Base-by-base conservation (phyloP, 352 stramenopile species). In the Blastocystis sp. region DNA sequence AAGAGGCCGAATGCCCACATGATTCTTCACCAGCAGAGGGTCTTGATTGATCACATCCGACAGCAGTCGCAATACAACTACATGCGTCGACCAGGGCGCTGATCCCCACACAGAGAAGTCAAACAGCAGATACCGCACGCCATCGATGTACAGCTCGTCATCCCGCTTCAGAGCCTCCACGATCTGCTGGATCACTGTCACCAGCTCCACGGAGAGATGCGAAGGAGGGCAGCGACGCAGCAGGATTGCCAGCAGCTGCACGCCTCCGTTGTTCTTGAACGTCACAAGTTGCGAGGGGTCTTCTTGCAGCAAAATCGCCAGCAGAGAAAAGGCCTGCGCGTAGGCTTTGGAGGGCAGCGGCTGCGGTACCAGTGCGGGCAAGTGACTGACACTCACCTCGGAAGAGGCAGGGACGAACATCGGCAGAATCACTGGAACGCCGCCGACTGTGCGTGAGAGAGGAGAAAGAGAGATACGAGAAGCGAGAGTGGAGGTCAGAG, bases 31-130 rank as follows among this genome's bases (percentile, higher is more conserved):
- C 3, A 88, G 55, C 3, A 29, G 20, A 3, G 77, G 77, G 0
- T 79, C 47, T 13, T 23, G 55, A 9, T 50, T 26, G 15, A 79
- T 45, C 11, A 68, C 23, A 61, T 88, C 62, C 20, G 20, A 34
- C 1, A 88, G 43, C 43, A 79, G 26, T 0, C 66, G 53, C 66
- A 88, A 4, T 15, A 88, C 77, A n/a, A 88, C 53, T 20, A 88
- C 50, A 26, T 88, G 77, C 54, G 77, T 88, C 26, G 43, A 41
- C 62, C 66, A 88, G 20, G 59, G 77, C 47, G 77, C 62, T 8
- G 77, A 79, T 18, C 77, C 77, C 77, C 77, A 88, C 8, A 88
- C 62, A 8, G 62, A 79, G 55, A 88, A 88, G 45, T 88, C 77
- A n/a, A 88, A 88, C n/a, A 88, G 66, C 53, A 88, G 62, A 64